Conservation (phyloP, 2,329 filamentous ascomycete genomes). For the Pseudopyrenochaeta lycopersici region DNA sequence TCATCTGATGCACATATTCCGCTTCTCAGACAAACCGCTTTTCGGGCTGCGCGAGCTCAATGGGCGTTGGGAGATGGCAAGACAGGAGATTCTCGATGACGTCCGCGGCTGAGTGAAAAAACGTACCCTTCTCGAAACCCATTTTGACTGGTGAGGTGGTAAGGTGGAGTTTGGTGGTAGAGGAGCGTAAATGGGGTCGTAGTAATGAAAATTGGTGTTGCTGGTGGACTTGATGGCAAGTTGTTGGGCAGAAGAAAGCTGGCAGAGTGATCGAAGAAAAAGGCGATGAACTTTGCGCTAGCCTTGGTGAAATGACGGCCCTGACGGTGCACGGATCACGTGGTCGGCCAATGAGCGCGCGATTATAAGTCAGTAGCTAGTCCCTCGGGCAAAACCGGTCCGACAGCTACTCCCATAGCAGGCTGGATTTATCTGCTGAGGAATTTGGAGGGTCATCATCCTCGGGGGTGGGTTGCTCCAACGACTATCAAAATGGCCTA, state of each 20-base stretch:
- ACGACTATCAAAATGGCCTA: no score
- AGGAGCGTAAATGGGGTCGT: conserved; percentile 21
- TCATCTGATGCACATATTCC: conserved; percentile 3
- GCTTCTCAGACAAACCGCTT: conserved; percentile 9
- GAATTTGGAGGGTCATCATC: not conserved
- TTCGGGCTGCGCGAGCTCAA: conserved; percentile 34
- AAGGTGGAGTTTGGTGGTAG: conserved; percentile 20
- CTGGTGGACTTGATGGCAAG: conserved; percentile 16
- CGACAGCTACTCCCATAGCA: conserved; percentile 11
- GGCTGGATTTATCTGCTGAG: conserved; percentile 1
- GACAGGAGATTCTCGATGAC: conserved; percentile 35
- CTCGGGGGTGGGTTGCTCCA: not conserved
- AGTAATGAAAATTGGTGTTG: conserved; percentile 20
- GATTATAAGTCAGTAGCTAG: conserved; percentile 18
- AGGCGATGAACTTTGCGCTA: conserved; percentile 21
- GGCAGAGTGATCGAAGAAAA: conserved; percentile 34
- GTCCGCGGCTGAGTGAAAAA: conserved; percentile 31
- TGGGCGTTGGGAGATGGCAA: conserved; percentile 30
- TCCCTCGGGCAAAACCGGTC: conserved; percentile 29
- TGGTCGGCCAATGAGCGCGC: conserved; percentile 19
- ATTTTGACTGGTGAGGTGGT: conserved; percentile 44
- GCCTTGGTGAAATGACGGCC: conserved; percentile 21
- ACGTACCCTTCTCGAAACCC: conserved; percentile 53
- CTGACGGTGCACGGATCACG: conserved; percentile 10
- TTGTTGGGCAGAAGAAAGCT: conserved; percentile 33